These are phyloP conservation scores for Pseudonectria foliicola DNA, from an alignment of 2,329 filamentous ascomycete genomes.

Conservation along the genomic window DNA sequence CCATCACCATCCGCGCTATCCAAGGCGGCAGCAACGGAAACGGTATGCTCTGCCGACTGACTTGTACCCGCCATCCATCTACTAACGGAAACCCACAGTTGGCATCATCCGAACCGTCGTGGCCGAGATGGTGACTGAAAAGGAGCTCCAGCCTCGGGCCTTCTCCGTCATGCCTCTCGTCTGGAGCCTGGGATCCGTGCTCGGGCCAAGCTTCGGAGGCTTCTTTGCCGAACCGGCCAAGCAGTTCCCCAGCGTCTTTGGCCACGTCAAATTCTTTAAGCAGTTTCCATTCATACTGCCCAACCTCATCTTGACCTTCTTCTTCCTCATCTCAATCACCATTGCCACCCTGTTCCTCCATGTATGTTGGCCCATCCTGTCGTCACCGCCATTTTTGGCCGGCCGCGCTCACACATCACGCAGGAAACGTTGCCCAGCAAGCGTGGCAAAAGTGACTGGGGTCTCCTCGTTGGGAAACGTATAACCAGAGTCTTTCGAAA, in stretches of 20 bases:
- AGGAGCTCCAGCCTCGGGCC: constrained; percentile 76
- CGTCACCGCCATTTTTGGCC: neutral
- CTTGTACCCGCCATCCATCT: neutral
- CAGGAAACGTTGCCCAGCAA: constrained; percentile 77
- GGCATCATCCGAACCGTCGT: constrained; percentile 89
- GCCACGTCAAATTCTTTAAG: constrained; percentile 59
- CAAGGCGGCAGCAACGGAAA: constrained; percentile 84
- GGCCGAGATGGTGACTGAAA: constrained; percentile 85
- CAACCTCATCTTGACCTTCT: constrained; percentile 66
- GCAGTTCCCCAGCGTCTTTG: constrained; percentile 66
- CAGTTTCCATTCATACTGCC: constrained; percentile 77
- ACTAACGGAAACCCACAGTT: constrained; percentile 40
- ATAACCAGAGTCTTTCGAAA: constrained; percentile 40
- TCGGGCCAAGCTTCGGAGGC: constrained; percentile 83
- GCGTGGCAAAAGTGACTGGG: constrained; percentile 64
- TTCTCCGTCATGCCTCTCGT: constrained; percentile 91
- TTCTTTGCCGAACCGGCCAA: constrained; percentile 74
- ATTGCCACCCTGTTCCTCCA: constrained; percentile 73
- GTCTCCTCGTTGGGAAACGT: constrained; percentile 63
- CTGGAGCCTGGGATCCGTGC: constrained; percentile 81
- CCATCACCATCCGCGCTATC: constrained; percentile 69
- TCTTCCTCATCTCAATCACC: constrained; percentile 72
- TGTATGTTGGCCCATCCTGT: constrained; percentile 29
- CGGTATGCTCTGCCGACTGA: constrained; percentile 39
- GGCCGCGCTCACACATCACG: neutral